phyloP scores from a whole-genome alignment of 1,139 yeast species.

The Yamadazyma oceani region DNA sequence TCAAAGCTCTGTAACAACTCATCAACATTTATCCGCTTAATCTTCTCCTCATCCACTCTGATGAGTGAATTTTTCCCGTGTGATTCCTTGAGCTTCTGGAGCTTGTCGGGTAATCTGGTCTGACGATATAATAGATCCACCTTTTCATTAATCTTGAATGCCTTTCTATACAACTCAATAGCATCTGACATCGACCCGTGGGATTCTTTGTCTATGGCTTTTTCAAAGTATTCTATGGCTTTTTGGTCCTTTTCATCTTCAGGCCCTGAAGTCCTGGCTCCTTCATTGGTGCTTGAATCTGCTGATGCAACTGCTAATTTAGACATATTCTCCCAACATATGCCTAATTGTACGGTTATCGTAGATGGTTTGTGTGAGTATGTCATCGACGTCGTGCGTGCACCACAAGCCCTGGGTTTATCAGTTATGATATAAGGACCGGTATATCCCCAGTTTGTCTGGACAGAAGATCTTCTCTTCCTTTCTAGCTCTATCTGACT shows the following conservation, averaged over 20 bases:
- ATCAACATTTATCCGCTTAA: conserved; percentile 39
- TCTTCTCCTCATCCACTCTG: conserved; percentile 33
- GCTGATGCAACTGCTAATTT: not conserved
- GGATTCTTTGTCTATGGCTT: conserved; percentile 70
- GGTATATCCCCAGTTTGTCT: too few relatives aligned
- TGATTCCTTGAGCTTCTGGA: conserved; percentile 24
- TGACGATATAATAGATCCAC: conserved; percentile 69
- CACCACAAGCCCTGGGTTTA: too few relatives aligned
- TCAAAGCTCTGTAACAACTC: conserved; percentile 32
- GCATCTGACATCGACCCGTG: conserved; percentile 83
- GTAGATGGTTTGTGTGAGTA: too few relatives aligned
- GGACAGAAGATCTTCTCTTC: too few relatives aligned
- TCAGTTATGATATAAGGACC: too few relatives aligned
- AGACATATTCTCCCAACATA: not conserved
- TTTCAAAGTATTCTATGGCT: conserved; percentile 67
- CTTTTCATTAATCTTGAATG: conserved; percentile 62
- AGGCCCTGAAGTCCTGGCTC: not conserved
- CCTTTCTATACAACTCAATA: conserved; percentile 66
- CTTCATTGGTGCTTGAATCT: not conserved
- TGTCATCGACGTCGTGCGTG: too few relatives aligned
- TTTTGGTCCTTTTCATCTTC: conserved; percentile 11
- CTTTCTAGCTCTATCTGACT: too few relatives aligned
- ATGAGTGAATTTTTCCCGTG: conserved; percentile 31
- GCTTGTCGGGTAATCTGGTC: conserved; percentile 39
- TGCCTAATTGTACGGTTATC: too few relatives aligned